phyloP scores from a whole-genome alignment of 2,329 filamentous ascomycete genomes.

The Colletotrichum endophyticum region DNA sequence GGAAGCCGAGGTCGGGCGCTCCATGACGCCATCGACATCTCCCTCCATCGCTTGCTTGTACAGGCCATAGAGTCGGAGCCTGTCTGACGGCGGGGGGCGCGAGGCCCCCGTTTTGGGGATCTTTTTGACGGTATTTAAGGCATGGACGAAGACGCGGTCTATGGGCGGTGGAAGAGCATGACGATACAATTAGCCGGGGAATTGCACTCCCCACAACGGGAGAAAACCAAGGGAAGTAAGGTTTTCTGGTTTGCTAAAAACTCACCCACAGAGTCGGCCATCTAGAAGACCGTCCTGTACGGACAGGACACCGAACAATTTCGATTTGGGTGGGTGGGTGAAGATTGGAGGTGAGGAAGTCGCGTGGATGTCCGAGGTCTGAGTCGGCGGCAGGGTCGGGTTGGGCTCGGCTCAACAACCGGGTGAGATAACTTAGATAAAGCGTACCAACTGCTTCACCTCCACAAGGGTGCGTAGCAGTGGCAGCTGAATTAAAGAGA shows the following conservation, averaged over 20 bases:
- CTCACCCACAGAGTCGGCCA: constrained; percentile 45
- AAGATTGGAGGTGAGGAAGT: neutral
- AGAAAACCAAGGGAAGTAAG: neutral
- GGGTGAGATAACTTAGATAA: constrained; percentile 9
- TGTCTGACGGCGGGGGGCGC: constrained; percentile 83
- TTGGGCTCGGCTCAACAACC: constrained; percentile 10
- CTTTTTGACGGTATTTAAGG: constrained; percentile 97
- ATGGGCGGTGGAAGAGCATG: constrained; percentile 18
- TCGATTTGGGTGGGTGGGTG: neutral
- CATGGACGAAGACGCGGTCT: constrained; percentile 99
- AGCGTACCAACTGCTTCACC: neutral
- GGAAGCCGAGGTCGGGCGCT: constrained; percentile 67
- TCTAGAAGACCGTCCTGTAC: constrained; percentile 22
- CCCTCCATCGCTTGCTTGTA: constrained; percentile 99
- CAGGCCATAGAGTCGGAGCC: constrained; percentile 92
- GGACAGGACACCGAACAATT: neutral
- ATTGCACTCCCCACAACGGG: constrained; percentile 26
- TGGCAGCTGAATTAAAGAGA: neutral
- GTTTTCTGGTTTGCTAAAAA: constrained; percentile 20
- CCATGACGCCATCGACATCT: constrained; percentile 93
- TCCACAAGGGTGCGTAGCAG: neutral
- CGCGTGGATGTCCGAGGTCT: constrained; percentile 9
- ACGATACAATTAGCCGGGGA: constrained; percentile 18
- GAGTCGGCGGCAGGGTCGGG: constrained; percentile 8
- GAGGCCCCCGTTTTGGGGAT: constrained; percentile 92